Evolutionary conservation across 345 rosid genomes (phyloP).

Genomic region (Populus ilicifolia): DNA sequence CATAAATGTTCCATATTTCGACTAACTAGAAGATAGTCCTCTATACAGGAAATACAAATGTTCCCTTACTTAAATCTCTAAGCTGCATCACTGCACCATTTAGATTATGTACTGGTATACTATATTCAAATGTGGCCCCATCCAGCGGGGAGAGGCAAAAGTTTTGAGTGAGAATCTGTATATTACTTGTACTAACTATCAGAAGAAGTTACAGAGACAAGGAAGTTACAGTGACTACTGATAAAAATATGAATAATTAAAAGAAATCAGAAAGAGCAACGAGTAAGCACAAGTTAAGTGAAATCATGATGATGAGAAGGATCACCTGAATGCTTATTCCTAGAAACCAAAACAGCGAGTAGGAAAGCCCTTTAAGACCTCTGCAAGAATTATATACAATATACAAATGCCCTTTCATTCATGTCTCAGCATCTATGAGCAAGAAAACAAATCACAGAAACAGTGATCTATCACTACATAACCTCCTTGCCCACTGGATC

Average conservation of each 20-base stretch:
- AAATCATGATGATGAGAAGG: neutral
- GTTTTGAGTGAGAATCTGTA: no score
- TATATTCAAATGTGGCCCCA: no score
- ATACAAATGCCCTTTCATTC: neutral
- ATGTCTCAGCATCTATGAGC: constrained; percentile 13
- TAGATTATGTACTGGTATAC: no score
- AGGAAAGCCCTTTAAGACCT: neutral
- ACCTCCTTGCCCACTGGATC: constrained; percentile 80
- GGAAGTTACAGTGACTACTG: neutral
- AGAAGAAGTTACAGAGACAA: neutral
- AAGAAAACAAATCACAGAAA: constrained; percentile 5
- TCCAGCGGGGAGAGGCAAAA: no score
- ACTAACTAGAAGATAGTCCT: no score
- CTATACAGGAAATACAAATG: no score
- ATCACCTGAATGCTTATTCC: neutral
- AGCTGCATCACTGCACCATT: no score
- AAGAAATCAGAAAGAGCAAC: neutral
- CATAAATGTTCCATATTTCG: no score
- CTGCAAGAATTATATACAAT: neutral
- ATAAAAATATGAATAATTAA: neutral
- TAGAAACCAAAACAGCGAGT: neutral
- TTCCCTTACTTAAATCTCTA: no score
- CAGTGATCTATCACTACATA: constrained; percentile 47
- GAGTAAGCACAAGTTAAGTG: neutral
- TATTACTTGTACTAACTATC: no score